Evolutionary conservation across 805 yeast genomes (phyloP).

Genomic region (Teunomyces aglyptinius): DNA sequence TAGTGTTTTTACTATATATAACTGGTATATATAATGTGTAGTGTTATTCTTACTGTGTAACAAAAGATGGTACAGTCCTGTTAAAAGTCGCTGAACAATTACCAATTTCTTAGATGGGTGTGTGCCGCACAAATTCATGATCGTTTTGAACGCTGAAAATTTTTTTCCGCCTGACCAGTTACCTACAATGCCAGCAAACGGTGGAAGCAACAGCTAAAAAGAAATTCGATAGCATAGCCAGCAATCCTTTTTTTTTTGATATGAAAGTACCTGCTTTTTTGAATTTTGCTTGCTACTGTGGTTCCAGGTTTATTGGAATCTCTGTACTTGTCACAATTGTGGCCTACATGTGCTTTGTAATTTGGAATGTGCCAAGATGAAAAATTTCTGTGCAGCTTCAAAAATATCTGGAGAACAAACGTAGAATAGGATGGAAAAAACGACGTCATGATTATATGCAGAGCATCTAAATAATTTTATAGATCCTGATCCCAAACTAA

Average conservation of each 20-base stretch:
- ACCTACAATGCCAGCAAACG: background rate
- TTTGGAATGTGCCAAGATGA: background rate
- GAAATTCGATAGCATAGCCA: background rate
- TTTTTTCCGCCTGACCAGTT: constrained; percentile 4
- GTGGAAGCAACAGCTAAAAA: background rate
- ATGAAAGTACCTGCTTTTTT: background rate
- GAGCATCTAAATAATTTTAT: background rate
- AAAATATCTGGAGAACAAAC: background rate
- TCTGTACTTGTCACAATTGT: background rate
- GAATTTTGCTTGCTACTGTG: too few species aligned
- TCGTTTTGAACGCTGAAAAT: background rate
- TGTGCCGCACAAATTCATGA: constrained; percentile 2
- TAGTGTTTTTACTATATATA: constrained; percentile 1
- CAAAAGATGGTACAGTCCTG: background rate
- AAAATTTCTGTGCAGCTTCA: background rate
- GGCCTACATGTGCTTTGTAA: background rate
- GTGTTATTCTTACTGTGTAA: constrained; percentile 2
- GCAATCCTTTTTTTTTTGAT: background rate
- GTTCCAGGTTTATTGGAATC: background rate
- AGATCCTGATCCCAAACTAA: background rate
- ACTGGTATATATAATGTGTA: constrained; percentile 1
- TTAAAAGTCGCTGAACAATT: constrained; percentile 2
- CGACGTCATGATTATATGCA: background rate
- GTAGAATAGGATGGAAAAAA: background rate
- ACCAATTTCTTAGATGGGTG: background rate